Base-by-base conservation (phyloP, 306 rosid species). In the Parietaria judaica region DNA sequence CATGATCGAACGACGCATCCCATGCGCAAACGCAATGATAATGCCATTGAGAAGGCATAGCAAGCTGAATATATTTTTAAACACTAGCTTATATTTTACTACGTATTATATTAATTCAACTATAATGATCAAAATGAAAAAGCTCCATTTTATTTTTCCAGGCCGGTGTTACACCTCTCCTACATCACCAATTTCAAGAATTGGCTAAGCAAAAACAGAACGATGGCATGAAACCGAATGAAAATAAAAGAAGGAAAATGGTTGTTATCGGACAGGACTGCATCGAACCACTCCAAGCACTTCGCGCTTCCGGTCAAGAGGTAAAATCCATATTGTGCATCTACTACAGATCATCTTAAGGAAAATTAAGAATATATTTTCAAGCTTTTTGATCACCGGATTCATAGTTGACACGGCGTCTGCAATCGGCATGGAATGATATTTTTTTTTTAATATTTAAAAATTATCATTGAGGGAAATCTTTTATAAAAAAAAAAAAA, bases 221-320 rank as follows among this genome's bases (percentile, higher is more conserved):
- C 59, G 82, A 65, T 58, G 74, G 35, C 55, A 65, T 31, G 72
- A 65, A 70, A 59, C 44, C 77, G 14, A 85, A 76, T 51, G 76
- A 71, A 17, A 72, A 78, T 66, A 79, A 76, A 78, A 83, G 79
- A 70, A 80, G 86, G 54, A 86, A 74, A 65, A 52, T 90, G 79
- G 83, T 81, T 57, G 91, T 82, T 73, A 79, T 88, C 56, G 99
- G 99, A 72, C 96, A 88, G 81, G 86, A 86, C 76, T 84, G 95
- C 31, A 83, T 86, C 34, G 96, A 88, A 46, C 90, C 96, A 54
- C 95, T 92, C 66, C 95, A 88, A 65, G 99, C 96, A 51, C 94
- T 88, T 36, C 73, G 95, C 56, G 74, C 62, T 56, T 76, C 75
- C 16, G 90, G 96, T 61, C 82, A 80, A 61, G 86, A 84, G 99